Evolutionary conservation across 2,329 filamentous ascomycete species (phyloP).

Genomic region (Phaeomoniella chlamydospora): DNA sequence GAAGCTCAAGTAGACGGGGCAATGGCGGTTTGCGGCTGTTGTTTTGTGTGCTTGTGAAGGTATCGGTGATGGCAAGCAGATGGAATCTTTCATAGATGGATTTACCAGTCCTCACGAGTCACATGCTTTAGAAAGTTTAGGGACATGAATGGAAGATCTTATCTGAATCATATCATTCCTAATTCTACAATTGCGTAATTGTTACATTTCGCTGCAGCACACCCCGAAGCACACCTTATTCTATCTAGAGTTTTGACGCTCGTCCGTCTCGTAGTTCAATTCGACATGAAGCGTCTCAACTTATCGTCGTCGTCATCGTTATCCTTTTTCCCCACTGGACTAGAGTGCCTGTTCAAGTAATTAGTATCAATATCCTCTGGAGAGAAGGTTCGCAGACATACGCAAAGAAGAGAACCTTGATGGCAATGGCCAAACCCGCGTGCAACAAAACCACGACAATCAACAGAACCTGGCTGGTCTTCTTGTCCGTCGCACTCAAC

Average conservation of each 20-base stretch:
- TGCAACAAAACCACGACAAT: constrained; percentile 74
- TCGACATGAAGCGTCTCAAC: constrained; percentile 6
- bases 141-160: background rate
- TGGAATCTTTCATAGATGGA: background rate
- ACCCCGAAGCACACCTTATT: too few species aligned
- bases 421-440: constrained; percentile 78
- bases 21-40: background rate
- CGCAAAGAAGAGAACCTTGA: constrained; percentile 95
- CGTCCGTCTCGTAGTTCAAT: too few species aligned
- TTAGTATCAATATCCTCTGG: background rate
- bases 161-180: background rate
- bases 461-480: constrained; percentile 78
- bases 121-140: background rate
- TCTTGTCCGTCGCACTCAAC: constrained; percentile 78
- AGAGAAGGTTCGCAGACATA: constrained; percentile 19
- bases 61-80: background rate
- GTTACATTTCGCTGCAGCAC: too few species aligned
- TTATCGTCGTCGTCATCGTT: constrained; percentile 15
- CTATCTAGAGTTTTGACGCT: too few species aligned
- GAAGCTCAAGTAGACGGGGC: constrained; percentile 77
- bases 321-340: constrained; percentile 35
- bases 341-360: constrained; percentile 37
- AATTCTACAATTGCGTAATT: background rate
- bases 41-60: background rate
- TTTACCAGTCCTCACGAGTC: background rate